Conservation (phyloP, 2,329 filamentous ascomycete genomes). For the Arthrobotrys sinensis region DNA sequence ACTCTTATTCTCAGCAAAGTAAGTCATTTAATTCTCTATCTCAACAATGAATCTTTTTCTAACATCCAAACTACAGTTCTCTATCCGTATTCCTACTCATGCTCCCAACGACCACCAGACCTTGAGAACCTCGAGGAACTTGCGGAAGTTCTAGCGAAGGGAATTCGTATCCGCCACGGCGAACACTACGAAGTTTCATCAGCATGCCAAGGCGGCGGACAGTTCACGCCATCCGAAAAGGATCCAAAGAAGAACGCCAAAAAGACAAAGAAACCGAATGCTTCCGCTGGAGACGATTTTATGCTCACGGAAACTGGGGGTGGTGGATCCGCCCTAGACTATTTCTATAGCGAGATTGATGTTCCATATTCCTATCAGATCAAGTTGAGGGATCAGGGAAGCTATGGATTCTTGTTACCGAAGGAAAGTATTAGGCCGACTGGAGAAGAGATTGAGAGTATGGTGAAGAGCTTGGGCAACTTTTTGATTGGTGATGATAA, state of each 20-base stretch:
- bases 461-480: conserved; percentile 56
- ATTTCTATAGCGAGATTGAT: conserved; percentile 90
- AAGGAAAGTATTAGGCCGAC: conserved; percentile 89
- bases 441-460: conserved; percentile 77
- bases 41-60: neutral
- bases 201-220: conserved; percentile 84
- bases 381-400: conserved; percentile 92
- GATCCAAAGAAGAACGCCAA: too few relatives aligned
- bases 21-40: conserved; percentile 31
- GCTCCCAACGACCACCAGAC: conserved; percentile 82
- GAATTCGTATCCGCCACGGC: conserved; percentile 79
- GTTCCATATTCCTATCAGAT: conserved; percentile 92
- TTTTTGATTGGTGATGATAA: conserved; percentile 53
- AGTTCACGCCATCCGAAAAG: conserved; percentile 63
- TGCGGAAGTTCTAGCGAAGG: conserved; percentile 87
- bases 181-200: conserved; percentile 83
- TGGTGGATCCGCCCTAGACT: conserved; percentile 93
- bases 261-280: conserved; percentile 65
- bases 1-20: conserved; percentile 91
- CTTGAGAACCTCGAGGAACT: conserved; percentile 93
- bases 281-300: conserved; percentile 64
- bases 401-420: conserved; percentile 92
- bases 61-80: conserved; percentile 73
- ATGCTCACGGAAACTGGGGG: conserved; percentile 77
- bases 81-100: conserved; percentile 92